Percentiles rank a stretch among this genome's conserved stretches.
Evolutionary conservation across 2,329 filamentous ascomycete genomes (phyloP).

Genomic region (Neurospora sp.): DNA sequence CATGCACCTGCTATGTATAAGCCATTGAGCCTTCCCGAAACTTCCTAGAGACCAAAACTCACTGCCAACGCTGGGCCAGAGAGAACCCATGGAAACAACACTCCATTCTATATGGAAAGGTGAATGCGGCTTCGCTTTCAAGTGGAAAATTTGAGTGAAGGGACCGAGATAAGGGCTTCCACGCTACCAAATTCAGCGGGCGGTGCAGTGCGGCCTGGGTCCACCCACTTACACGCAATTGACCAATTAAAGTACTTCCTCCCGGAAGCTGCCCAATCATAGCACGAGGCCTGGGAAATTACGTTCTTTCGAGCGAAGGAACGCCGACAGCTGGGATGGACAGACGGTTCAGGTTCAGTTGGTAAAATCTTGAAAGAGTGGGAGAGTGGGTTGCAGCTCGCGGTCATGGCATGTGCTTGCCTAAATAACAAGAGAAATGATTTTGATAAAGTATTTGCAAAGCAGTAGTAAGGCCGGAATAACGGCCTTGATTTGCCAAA

Average conservation of each 20-base stretch:
- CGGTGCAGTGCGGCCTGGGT: background rate
- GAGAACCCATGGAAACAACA: background rate
- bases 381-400: background rate
- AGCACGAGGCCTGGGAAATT: background rate
- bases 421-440: background rate
- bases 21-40: background rate
- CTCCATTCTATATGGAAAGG: background rate
- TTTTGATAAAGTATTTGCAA: fast-evolving
- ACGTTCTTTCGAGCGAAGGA: background rate
- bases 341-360: background rate
- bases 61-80: background rate
- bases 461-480: background rate
- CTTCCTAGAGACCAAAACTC: background rate
- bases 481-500: background rate
- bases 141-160: background rate
- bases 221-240: background rate
- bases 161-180: background rate
- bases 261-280: background rate
- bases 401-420: background rate
- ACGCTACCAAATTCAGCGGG: background rate
- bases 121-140: background rate
- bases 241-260: background rate
- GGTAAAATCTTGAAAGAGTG: background rate
- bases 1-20: background rate
- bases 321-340: background rate